Evolutionary conservation across 257 asterid genomes (phyloP).

Genomic region (Capsicum chinense): DNA sequence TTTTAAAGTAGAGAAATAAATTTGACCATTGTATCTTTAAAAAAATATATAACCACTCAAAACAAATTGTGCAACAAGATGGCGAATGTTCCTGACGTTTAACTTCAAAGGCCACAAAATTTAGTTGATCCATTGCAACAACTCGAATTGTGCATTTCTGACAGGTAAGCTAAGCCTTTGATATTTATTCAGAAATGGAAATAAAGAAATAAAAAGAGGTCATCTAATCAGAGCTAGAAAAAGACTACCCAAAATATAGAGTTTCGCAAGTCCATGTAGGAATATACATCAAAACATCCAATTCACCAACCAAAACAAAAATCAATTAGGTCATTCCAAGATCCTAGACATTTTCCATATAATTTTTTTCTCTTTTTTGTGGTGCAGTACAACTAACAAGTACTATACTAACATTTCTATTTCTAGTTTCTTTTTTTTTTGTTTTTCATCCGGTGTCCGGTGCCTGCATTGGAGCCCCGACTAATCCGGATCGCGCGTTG

Average conservation of each 20-base stretch:
- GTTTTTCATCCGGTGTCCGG: no score
- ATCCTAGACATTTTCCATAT: neutral
- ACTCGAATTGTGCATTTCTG: conserved; percentile 33
- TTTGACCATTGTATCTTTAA: no score
- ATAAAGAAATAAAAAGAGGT: neutral
- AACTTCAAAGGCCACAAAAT: conserved; percentile 25
- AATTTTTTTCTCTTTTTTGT: neutral
- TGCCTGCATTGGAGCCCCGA: no score
- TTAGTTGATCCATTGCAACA: neutral
- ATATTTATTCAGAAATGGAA: conserved; percentile 9
- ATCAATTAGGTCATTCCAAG: neutral
- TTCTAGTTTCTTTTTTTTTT: no score
- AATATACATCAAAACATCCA: conserved; percentile 17
- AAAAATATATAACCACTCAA: neutral
- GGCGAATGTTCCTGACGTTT: conserved; percentile 23
- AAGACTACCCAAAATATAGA: neutral
- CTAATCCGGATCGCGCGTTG: no score
- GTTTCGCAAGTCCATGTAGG: neutral
- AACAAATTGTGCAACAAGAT: neutral
- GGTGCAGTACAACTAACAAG: neutral
- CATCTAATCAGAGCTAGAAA: neutral
- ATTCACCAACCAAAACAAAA: neutral
- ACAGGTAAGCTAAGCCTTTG: conserved; percentile 41
- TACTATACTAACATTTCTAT: neutral
- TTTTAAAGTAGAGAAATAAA: no score